phyloP scores from a whole-genome alignment of 1,284 basidiomycete genomes.

The Agaricales sp. region DNA sequence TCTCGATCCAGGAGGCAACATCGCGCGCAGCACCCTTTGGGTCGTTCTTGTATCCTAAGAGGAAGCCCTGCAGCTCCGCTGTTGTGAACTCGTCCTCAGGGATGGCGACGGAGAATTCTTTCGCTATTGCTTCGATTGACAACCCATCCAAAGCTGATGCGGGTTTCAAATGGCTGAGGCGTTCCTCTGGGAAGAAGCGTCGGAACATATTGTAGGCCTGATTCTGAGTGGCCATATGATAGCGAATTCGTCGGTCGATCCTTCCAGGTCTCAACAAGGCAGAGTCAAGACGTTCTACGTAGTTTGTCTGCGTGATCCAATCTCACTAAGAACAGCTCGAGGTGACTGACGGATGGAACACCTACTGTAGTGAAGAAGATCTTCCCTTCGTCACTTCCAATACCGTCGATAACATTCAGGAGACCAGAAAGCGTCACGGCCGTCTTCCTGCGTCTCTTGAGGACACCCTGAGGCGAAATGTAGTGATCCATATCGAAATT shows the following conservation, averaged over 20 bases:
- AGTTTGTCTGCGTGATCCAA: constrained; percentile 27
- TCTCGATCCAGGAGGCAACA: neutral
- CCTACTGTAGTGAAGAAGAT: constrained; percentile 38
- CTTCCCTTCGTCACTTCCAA: constrained; percentile 44
- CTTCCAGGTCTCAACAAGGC: constrained; percentile 42
- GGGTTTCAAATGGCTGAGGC: neutral
- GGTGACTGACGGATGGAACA: neutral
- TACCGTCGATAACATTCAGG: constrained; percentile 34
- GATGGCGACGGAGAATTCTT: neutral
- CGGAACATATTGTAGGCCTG: constrained; percentile 41
- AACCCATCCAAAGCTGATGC: neutral
- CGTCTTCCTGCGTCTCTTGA: neutral
- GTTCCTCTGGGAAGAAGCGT: constrained; percentile 32
- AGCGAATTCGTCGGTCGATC: constrained; percentile 40
- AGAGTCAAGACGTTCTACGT: constrained; percentile 40
- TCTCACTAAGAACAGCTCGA: neutral
- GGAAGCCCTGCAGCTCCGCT: neutral
- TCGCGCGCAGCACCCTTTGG: neutral
- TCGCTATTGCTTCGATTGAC: neutral
- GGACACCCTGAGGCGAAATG: neutral
- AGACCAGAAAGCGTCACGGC: neutral
- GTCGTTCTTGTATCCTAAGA: neutral
- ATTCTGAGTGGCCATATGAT: constrained; percentile 31
- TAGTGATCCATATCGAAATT: neutral
- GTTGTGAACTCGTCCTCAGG: neutral